Conservation (phyloP, 139 green algal species). For the Coelastrella sp. region DNA sequence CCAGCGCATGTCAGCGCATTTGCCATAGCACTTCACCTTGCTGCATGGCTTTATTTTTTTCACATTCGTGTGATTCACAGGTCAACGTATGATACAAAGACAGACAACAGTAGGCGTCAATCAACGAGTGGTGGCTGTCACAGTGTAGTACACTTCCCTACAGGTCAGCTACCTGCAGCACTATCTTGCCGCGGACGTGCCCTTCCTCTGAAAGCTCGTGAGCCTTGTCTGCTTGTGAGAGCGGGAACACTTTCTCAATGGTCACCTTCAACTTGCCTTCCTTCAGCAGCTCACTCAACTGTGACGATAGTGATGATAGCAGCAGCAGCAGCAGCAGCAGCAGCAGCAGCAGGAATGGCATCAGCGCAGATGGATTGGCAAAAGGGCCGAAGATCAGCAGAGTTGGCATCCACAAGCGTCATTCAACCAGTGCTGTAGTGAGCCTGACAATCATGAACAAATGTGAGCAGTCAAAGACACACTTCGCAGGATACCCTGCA, state of each 20-base stretch:
- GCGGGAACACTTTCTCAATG: slow-evolving; percentile 48
- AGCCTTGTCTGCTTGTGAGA: slow-evolving; percentile 48
- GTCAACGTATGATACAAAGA: no score
- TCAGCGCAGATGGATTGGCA: background rate
- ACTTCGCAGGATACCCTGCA: no score
- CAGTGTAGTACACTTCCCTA: background rate
- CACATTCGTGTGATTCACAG: no score
- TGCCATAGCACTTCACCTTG: no score
- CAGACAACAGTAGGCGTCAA: no score
- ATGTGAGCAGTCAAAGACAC: no score
- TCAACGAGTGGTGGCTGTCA: no score
- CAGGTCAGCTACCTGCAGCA: slow-evolving; percentile 26
- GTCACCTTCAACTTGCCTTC: slow-evolving; percentile 48
- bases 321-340: background rate
- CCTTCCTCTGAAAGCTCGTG: slow-evolving; percentile 56
- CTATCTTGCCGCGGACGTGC: slow-evolving; percentile 61
- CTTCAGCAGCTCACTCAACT: slow-evolving; percentile 47
- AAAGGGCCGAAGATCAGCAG: background rate
- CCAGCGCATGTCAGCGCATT: no score
- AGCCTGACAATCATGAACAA: background rate
- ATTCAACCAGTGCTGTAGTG: background rate
- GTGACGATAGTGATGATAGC: background rate
- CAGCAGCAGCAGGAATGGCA: background rate
- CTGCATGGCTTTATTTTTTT: no score
- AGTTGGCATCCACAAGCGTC: background rate